These are phyloP conservation scores for Conringia planisiliqua DNA, from an alignment of 345 rosid genomes.

Conservation along the genomic window DNA sequence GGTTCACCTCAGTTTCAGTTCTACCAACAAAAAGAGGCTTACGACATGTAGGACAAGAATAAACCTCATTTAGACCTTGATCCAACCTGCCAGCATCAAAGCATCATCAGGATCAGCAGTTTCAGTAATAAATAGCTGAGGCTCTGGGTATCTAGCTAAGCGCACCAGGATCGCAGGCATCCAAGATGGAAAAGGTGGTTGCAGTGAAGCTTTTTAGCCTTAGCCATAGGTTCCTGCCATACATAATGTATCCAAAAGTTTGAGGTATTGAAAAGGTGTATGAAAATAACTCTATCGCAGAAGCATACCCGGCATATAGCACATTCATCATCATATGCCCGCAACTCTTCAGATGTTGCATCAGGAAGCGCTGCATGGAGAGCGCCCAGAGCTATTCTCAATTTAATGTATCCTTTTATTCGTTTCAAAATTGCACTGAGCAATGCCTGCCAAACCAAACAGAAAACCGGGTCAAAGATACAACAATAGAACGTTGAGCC, in stretches of 20 bases:
- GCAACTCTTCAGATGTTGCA: slow-evolving; percentile 87
- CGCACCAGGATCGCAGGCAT: slow-evolving; percentile 97
- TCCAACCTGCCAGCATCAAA: slow-evolving; percentile 75
- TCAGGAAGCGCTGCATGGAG: slow-evolving; percentile 99
- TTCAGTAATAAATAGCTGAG: slow-evolving; percentile 1
- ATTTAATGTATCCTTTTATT: slow-evolving; percentile 75
- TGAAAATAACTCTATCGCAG: background rate
- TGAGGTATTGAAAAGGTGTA: slow-evolving; percentile 16
- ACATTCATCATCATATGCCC: slow-evolving; percentile 92
- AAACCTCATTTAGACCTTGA: slow-evolving; percentile 90
- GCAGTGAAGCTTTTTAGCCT: slow-evolving; percentile 91
- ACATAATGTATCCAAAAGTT: slow-evolving; percentile 27
- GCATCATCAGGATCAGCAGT: slow-evolving; percentile 28
- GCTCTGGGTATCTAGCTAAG: slow-evolving; percentile 11
- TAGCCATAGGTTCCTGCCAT: slow-evolving; percentile 98
- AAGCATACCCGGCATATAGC: slow-evolving; percentile 93
- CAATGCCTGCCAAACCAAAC: slow-evolving; percentile 65
- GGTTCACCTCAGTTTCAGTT: slow-evolving; percentile 55
- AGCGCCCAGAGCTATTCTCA: slow-evolving; percentile 78
- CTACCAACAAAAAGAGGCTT: slow-evolving; percentile 85
- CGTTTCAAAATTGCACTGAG: slow-evolving; percentile 88
- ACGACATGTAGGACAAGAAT: slow-evolving; percentile 97
- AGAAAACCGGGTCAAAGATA: slow-evolving; percentile 10
- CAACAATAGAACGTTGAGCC: slow-evolving; percentile 2
- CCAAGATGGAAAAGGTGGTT: slow-evolving; percentile 94